These are phyloP conservation scores for Aechmea fasciata DNA, from an alignment of 176 grass and related monocot species.

Conservation along the genomic window DNA sequence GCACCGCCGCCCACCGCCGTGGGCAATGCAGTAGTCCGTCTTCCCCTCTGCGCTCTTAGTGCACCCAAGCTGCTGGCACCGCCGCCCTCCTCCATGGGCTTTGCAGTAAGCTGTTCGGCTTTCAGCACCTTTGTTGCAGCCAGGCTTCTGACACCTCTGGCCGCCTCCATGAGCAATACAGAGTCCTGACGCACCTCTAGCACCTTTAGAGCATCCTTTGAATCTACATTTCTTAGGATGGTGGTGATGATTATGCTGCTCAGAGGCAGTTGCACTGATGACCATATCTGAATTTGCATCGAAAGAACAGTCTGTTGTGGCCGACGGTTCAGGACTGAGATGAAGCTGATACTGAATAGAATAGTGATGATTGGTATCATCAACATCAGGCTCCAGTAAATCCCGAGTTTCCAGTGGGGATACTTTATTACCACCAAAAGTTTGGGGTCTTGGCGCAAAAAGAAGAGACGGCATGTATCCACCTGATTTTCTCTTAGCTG, in stretches of 20 bases:
- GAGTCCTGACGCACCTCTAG: constrained; percentile 47
- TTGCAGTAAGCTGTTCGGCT: constrained; percentile 61
- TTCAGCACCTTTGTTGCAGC: constrained; percentile 59
- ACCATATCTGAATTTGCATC: constrained; percentile 38
- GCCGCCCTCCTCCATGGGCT: constrained; percentile 50
- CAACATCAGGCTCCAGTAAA: constrained; percentile 23
- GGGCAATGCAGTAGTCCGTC: constrained; percentile 63
- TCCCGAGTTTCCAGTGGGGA: constrained; percentile 12
- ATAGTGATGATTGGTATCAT: constrained; percentile 2
- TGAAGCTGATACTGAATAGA: constrained; percentile 29
- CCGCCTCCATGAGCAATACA: constrained; percentile 65
- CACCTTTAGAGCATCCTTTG: constrained; percentile 58
- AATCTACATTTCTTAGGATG: constrained; percentile 66
- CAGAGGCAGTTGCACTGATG: constrained; percentile 32
- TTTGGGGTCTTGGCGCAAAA: constrained; percentile 32
- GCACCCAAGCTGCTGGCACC: constrained; percentile 54
- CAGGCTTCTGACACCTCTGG: constrained; percentile 56
- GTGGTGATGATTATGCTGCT: constrained; percentile 31
- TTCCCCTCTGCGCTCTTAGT: constrained; percentile 61
- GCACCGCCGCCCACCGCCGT: constrained; percentile 48
- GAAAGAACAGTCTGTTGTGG: constrained; percentile 42
- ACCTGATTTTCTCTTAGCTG: constrained; percentile 66
- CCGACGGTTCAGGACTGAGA: constrained; percentile 45
- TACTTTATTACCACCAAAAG: constrained; percentile 11
- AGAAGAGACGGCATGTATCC: constrained; percentile 60